Percentiles rank a stretch among this genome's conserved stretches.
These are phyloP conservation scores for Herpetomonas samuelpessoai DNA, from an alignment of 208 protist species.

Conservation along the genomic window DNA sequence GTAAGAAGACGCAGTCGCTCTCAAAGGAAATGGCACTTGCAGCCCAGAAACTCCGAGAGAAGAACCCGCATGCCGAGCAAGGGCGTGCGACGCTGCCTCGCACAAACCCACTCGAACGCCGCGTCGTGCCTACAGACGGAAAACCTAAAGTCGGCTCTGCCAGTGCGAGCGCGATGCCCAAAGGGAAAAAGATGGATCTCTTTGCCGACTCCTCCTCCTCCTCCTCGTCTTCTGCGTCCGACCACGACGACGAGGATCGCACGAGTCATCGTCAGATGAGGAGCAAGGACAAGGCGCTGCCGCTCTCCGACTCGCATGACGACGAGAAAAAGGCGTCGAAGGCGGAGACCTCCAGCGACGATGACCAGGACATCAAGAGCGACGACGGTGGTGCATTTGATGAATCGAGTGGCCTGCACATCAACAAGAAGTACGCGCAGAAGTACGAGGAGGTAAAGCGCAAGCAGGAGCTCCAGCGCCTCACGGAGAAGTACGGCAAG, in stretches of 20 bases:
- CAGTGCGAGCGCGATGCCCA: too few relatives aligned
- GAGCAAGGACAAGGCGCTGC: too few relatives aligned
- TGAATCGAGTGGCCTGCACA: conserved; percentile 32
- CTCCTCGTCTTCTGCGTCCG: too few relatives aligned
- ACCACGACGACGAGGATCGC: too few relatives aligned
- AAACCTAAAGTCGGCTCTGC: too few relatives aligned
- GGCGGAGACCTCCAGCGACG: conserved; percentile 4
- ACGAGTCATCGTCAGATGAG: too few relatives aligned
- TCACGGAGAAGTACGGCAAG: conserved; percentile 83
- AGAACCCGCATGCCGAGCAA: conserved; percentile 67
- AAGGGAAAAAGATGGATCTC: conserved; percentile 26
- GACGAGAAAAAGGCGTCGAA: too few relatives aligned
- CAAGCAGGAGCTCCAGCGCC: conserved; percentile 81
- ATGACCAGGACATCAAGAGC: neutral
- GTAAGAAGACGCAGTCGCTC: conserved; percentile 22
- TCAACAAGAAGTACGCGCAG: conserved; percentile 78
- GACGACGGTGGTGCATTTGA: neutral
- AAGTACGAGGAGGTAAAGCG: conserved; percentile 89
- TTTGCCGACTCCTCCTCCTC: too few relatives aligned
- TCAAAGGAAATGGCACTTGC: conserved; percentile 47
- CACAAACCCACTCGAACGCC: conserved; percentile 17
- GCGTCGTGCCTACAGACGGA: too few relatives aligned
- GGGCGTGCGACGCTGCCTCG: conserved; percentile 41
- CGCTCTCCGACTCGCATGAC: too few relatives aligned
- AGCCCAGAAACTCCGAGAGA: conserved; percentile 33